Evolutionary conservation across 75 land plant genomes (phyloP).

Genomic region (Pinus albicaulis): DNA sequence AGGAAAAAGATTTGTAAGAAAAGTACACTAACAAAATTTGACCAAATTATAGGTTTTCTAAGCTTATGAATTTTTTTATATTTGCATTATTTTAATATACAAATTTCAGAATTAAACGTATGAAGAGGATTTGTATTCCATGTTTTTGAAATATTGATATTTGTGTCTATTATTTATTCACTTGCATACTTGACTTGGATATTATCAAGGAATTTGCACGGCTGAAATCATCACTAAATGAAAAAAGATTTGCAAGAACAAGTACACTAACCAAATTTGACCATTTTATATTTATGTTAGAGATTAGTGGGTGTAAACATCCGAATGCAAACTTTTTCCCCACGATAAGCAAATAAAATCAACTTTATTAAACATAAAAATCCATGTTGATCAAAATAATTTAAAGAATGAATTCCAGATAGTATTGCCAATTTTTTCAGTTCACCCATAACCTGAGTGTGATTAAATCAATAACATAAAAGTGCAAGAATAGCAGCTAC

Average conservation of each 20-base stretch:
- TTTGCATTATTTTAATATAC: not conserved
- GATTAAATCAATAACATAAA: not conserved
- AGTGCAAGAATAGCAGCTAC: not conserved
- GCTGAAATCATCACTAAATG: not conserved
- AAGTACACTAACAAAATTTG: too few relatives aligned
- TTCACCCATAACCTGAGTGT: not conserved
- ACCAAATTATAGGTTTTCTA: not conserved
- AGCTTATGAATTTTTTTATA: not conserved
- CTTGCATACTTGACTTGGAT: not conserved
- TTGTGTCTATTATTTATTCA: not conserved
- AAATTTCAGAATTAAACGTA: not conserved
- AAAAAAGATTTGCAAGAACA: too few relatives aligned
- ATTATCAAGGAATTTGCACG: not conserved
- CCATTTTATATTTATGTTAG: not conserved
- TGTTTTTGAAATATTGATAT: not conserved
- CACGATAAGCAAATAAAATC: not conserved
- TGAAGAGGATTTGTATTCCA: not conserved
- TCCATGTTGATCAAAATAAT: too few relatives aligned
- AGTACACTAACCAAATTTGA: not conserved
- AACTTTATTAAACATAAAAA: not conserved
- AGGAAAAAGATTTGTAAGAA: too few relatives aligned
- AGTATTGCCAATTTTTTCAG: not conserved
- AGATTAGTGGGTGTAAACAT: not conserved
- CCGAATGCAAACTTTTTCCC: not conserved
- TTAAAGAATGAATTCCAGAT: too few relatives aligned